These are phyloP conservation scores for Sphagnum fallax DNA, from an alignment of 228 moss, liverwort and hornwort genomes.

Conservation along the genomic window DNA sequence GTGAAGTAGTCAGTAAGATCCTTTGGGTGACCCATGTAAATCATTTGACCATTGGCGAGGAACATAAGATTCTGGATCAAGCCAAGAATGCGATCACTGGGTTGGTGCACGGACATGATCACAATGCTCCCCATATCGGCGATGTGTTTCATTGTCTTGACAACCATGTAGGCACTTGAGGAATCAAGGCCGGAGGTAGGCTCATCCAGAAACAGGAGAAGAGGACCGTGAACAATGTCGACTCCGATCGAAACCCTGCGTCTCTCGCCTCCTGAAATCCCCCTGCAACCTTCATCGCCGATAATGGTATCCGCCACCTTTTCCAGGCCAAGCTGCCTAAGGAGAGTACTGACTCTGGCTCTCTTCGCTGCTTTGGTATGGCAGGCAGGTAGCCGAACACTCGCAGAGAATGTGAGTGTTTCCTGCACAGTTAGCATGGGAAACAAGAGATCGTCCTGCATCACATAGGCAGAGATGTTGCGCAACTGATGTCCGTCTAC, in stretches of 20 bases:
- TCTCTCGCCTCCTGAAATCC: conserved; percentile 77
- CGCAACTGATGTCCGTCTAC: conserved; percentile 57
- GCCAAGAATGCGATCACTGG: conserved; percentile 68
- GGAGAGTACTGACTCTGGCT: conserved; percentile 48
- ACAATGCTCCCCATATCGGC: conserved; percentile 71
- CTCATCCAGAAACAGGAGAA: conserved; percentile 81
- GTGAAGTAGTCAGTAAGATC: conserved; percentile 40
- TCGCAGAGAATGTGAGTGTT: conserved; percentile 71
- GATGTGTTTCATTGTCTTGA: conserved; percentile 68
- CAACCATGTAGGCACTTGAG: conserved; percentile 66
- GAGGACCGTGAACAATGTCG: conserved; percentile 72
- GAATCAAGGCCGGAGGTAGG: conserved; percentile 83
- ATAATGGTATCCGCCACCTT: conserved; percentile 71
- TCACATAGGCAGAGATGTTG: conserved; percentile 79
- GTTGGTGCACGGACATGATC: conserved; percentile 76
- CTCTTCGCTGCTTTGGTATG: conserved; percentile 40
- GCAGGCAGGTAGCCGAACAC: conserved; percentile 56
- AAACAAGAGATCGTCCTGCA: conserved; percentile 85
- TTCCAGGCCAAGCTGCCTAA: conserved; percentile 62
- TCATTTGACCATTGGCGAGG: conserved; percentile 70
- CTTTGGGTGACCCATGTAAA: conserved; percentile 58
- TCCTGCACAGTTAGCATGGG: conserved; percentile 91
- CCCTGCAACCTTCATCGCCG: conserved; percentile 68
- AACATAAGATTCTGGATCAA: conserved; percentile 63
- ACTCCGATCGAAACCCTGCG: conserved; percentile 81